Conservation (phyloP, 106 monocot genomes). For the Vanilla planifolia region DNA sequence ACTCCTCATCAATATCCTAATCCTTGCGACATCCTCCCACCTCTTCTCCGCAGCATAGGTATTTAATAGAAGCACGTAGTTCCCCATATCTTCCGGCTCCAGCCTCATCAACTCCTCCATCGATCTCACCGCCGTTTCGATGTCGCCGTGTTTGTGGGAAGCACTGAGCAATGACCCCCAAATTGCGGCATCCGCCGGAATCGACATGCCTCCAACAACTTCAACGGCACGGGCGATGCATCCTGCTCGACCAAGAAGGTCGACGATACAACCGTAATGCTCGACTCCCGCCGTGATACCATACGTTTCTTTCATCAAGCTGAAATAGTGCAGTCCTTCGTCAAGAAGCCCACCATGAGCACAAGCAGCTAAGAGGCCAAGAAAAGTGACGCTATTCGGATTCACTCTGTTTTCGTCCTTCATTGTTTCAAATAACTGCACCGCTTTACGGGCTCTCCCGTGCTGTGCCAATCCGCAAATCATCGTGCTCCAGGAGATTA, state of each 20-base stretch:
- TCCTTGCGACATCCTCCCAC: conserved; percentile 52
- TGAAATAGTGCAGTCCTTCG: conserved; percentile 39
- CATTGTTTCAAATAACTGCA: conserved; percentile 37
- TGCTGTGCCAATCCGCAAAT: conserved; percentile 44
- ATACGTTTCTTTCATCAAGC: conserved; percentile 38
- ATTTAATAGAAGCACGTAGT: conserved; percentile 59
- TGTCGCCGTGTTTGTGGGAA: conserved; percentile 32
- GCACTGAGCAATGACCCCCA: conserved; percentile 75
- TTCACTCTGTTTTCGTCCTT: conserved; percentile 11
- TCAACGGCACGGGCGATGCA: conserved; percentile 27
- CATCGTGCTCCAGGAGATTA: conserved; percentile 67
- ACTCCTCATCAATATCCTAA: conserved; percentile 44
- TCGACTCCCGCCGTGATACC: conserved; percentile 36
- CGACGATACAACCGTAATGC: conserved; percentile 77
- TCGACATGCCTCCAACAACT: conserved; percentile 21
- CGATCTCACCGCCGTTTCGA: conserved; percentile 29
- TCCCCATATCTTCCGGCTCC: conserved; percentile 57
- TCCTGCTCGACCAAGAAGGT: conserved; percentile 54
- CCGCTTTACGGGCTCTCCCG: conserved; percentile 33
- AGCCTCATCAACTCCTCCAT: conserved; percentile 43
- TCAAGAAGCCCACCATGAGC: conserved; percentile 52
- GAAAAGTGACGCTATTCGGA: conserved; percentile 40
- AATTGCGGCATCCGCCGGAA: conserved; percentile 46
- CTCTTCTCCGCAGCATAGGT: conserved; percentile 43
- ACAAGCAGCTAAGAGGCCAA: conserved; percentile 44